Evolutionary conservation across 768 basidiomycete species (phyloP).

Genomic region (Macrolepiota fuliginosa): DNA sequence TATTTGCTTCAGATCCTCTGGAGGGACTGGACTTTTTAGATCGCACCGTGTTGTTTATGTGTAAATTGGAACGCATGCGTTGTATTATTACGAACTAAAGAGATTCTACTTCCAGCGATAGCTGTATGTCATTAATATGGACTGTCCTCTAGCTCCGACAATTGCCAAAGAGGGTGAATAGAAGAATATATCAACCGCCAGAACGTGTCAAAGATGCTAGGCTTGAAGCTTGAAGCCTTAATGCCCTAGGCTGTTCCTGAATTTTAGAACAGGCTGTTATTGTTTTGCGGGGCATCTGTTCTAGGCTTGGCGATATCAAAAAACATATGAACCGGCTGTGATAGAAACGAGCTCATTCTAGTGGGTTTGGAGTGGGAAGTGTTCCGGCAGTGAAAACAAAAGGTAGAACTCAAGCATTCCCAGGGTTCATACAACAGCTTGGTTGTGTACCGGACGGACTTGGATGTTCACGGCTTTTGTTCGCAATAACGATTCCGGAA

Average conservation of each 20-base stretch:
- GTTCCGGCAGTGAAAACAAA: neutral
- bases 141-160: neutral
- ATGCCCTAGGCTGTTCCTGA: neutral
- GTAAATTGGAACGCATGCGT: constrained; percentile 7
- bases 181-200: neutral
- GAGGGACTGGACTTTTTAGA: constrained; percentile 13
- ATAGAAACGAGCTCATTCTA: neutral
- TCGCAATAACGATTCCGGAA: neutral
- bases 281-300: neutral
- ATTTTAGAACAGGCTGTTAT: neutral
- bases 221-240: neutral
- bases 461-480: neutral
- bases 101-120: neutral
- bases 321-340: constrained; percentile 4
- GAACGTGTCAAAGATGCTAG: neutral
- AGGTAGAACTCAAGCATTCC: neutral
- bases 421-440: neutral
- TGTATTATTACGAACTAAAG: constrained; percentile 5
- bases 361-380: constrained; percentile 2
- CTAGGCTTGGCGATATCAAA: neutral
- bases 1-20: constrained; percentile 4
- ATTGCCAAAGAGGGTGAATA: neutral
- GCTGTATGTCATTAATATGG: constrained; percentile 6
- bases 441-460: neutral
- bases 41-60: constrained; percentile 4